Conservation (phyloP, 164 flowering plant genomes). For the grape (Vitis vinifera) region ASM3070453v1 NC_081822.1:11586001-11586500, state of each 20-base stretch:
- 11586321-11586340: constrained; percentile 95
- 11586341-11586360: constrained; percentile 69
- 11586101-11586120: constrained; percentile 75
- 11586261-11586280: constrained; percentile 64
- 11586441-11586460: background rate
- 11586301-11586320: constrained; percentile 93
- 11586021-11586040: constrained; percentile 92
- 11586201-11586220: constrained; percentile 94
- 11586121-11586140: constrained; percentile 72
- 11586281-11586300: constrained; percentile 79
- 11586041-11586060: constrained; percentile 67
- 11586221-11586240: constrained; percentile 92
- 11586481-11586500: background rate
- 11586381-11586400: constrained; percentile 64
- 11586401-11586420: background rate
- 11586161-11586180: constrained; percentile 84
- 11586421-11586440: background rate
- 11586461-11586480: background rate
- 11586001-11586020: constrained; percentile 73
- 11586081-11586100: constrained; percentile 49
- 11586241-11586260: constrained; percentile 71
- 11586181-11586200: constrained; percentile 96
- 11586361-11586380: constrained; percentile 70
- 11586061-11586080: constrained; percentile 95
- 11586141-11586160: constrained; percentile 63